Conservation (phyloP, 176 grass and related monocot species). For the Bromus sterilis region DNA sequence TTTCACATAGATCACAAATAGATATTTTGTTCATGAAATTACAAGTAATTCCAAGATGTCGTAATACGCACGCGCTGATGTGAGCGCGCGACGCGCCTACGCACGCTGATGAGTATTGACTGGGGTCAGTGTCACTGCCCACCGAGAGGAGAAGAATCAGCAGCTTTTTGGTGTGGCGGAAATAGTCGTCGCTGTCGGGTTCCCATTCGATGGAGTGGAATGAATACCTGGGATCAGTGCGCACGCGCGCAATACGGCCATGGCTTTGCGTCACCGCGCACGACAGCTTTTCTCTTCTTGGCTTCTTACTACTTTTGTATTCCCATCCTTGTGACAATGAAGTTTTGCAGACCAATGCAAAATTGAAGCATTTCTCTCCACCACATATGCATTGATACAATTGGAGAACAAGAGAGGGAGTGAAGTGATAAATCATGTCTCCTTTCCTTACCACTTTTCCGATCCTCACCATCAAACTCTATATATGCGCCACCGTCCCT, state of each 20-base stretch:
- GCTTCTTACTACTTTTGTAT: not conserved
- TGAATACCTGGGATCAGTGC: not conserved
- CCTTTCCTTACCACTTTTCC: not conserved
- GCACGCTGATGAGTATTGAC: too few relatives aligned
- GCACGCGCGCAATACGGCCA: not conserved
- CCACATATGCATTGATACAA: not conserved
- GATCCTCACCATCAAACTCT: not conserved
- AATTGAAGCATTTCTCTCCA: too few relatives aligned
- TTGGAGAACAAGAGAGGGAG: not conserved
- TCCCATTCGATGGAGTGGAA: not conserved
- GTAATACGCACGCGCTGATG: too few relatives aligned
- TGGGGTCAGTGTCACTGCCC: not conserved
- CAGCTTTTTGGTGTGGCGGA: not conserved
- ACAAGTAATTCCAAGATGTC: too few relatives aligned
- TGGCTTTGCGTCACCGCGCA: not conserved
- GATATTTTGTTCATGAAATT: too few relatives aligned
- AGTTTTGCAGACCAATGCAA: not conserved
- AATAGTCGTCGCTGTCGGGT: not conserved
- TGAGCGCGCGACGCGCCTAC: too few relatives aligned
- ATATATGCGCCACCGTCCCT: not conserved
- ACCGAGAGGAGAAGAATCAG: not conserved
- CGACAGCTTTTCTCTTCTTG: not conserved
- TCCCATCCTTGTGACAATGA: not conserved
- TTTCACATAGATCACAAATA: too few relatives aligned
- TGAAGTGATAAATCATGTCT: not conserved